phyloP scores from a whole-genome alignment of 495 filamentous ascomycete genomes.

The Penicillium canescens region DNA sequence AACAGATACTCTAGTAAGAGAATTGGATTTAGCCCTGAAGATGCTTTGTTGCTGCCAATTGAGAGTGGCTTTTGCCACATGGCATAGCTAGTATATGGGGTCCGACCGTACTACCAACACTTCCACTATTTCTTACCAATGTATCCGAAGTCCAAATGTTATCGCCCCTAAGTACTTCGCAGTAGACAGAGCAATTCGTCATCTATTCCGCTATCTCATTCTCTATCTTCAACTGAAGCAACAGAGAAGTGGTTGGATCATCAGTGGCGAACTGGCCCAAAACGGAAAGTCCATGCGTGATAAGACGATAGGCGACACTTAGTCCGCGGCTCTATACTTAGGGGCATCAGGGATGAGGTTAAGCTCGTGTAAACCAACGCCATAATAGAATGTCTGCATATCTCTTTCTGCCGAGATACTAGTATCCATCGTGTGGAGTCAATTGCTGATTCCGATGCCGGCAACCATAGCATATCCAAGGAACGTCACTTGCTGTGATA shows the following conservation, averaged over 20 bases:
- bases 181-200: too few species aligned
- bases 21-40: neutral
- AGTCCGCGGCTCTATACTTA: slow-evolving; percentile 6
- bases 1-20: neutral
- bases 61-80: too few species aligned
- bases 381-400: neutral
- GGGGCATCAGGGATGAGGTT: neutral
- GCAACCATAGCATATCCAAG: neutral
- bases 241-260: slow-evolving; percentile 1
- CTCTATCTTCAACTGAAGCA: too few species aligned
- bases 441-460: neutral
- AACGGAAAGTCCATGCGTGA: slow-evolving; percentile 25
- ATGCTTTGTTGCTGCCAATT: too few species aligned
- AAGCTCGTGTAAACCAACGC: neutral
- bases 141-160: too few species aligned
- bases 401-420: neutral
- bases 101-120: too few species aligned
- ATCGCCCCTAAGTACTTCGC: too few species aligned
- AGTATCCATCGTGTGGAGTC: neutral
- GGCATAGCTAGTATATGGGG: too few species aligned
- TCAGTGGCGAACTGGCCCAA: slow-evolving; percentile 21
- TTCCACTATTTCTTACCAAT: too few species aligned
- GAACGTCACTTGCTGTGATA: neutral
- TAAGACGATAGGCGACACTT: slow-evolving; percentile 16
- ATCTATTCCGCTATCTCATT: too few species aligned